Evolutionary conservation across 768 basidiomycete genomes (phyloP).

Genomic region (Amyloporia xantha): DNA sequence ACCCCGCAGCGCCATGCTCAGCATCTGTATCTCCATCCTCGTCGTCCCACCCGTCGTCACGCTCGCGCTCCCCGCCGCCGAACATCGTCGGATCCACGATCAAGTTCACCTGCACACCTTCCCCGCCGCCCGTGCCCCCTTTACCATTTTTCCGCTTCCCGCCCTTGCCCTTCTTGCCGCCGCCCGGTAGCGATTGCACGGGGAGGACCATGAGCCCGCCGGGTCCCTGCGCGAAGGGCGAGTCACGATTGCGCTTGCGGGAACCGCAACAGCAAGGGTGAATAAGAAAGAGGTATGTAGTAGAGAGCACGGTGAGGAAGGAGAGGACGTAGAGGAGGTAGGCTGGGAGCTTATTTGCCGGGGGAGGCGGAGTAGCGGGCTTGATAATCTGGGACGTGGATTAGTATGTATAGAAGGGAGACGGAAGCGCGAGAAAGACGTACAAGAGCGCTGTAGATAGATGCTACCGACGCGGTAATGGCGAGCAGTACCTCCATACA

Average conservation of each 20-base stretch:
- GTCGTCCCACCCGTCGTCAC: slow-evolving; percentile 32
- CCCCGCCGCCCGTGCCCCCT: slow-evolving; percentile 22
- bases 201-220: slow-evolving; percentile 58
- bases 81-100: slow-evolving; percentile 66
- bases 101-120: slow-evolving; percentile 64
- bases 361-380: slow-evolving; percentile 42
- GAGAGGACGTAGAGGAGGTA: slow-evolving; percentile 54
- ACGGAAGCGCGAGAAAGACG: slow-evolving; percentile 19
- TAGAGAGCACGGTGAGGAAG: slow-evolving; percentile 41
- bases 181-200: slow-evolving; percentile 44
- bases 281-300: slow-evolving; percentile 50
- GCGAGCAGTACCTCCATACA: slow-evolving; percentile 44
- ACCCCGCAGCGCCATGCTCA: slow-evolving; percentile 30
- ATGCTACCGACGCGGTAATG: slow-evolving; percentile 44
- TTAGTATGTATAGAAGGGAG: background rate
- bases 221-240: slow-evolving; percentile 15
- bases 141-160: slow-evolving; percentile 29
- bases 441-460: slow-evolving; percentile 60
- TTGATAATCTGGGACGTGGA: slow-evolving; percentile 44
- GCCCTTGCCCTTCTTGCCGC: slow-evolving; percentile 34
- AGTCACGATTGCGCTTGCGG: slow-evolving; percentile 22
- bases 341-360: slow-evolving; percentile 47
- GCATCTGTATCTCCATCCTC: background rate
- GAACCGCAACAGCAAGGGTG: slow-evolving; percentile 49
- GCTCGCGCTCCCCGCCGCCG: slow-evolving; percentile 16